These are phyloP conservation scores for Diplodia seriata DNA, from an alignment of 2,329 filamentous ascomycete species.

Conservation along the genomic window DNA sequence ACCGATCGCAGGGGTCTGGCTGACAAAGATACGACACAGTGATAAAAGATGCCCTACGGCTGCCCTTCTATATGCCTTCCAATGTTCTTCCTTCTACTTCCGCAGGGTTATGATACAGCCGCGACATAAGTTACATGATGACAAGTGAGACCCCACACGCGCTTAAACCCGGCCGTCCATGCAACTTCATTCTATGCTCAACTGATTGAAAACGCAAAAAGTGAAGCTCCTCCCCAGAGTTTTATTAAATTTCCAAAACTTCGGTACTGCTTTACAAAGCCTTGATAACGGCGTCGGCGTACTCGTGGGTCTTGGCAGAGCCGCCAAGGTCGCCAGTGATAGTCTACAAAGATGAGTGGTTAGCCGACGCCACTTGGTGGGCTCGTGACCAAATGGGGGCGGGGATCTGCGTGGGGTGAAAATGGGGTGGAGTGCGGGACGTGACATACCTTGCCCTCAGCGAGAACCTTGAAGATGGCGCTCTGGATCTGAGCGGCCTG, in stretches of 20 bases:
- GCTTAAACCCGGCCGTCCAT: slow-evolving; percentile 5
- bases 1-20: neutral
- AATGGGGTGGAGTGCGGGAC: neutral
- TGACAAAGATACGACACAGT: neutral
- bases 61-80: slow-evolving; percentile 1
- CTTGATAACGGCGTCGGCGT: slow-evolving; percentile 87
- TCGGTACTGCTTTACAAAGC: slow-evolving; percentile 49
- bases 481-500: slow-evolving; percentile 89
- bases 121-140: slow-evolving; percentile 25
- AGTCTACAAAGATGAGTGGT: slow-evolving; percentile 51
- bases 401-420: slow-evolving; percentile 32
- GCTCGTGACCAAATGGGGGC: slow-evolving; percentile 32
- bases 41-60: neutral
- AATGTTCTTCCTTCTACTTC: slow-evolving; percentile 22
- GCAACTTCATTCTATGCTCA: slow-evolving; percentile 18
- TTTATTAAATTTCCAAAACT: slow-evolving; percentile 10
- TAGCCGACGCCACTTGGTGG: slow-evolving; percentile 28
- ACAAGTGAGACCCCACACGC: slow-evolving; percentile 9
- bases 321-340: slow-evolving; percentile 96
- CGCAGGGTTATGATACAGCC: slow-evolving; percentile 20
- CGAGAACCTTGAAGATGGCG: slow-evolving; percentile 92
- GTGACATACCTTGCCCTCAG: slow-evolving; percentile 81
- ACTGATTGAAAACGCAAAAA: neutral
- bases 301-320: slow-evolving; percentile 95
- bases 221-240: neutral